These are phyloP conservation scores for Umbelopsis sp. DNA, from an alignment of 371 early-diverging fungal species.

Conservation along the genomic window DNA sequence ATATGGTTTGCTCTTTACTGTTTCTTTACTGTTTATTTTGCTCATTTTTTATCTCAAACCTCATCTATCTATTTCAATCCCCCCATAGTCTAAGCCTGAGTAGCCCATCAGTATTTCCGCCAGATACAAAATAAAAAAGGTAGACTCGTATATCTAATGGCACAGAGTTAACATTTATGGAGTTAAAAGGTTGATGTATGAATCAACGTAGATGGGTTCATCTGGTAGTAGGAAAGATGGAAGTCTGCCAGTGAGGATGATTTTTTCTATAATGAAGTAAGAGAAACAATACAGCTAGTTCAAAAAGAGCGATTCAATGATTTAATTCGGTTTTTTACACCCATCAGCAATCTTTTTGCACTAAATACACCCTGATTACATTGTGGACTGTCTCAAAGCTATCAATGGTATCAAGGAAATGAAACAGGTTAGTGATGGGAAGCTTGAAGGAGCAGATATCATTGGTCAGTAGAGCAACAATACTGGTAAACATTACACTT, in stretches of 20 bases:
- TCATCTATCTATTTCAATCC: too few relatives aligned
- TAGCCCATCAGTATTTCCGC: too few relatives aligned
- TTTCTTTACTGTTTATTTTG: too few relatives aligned
- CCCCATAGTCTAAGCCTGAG: too few relatives aligned
- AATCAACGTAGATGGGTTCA: neutral
- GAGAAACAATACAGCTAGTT: neutral
- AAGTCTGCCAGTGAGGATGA: too few relatives aligned
- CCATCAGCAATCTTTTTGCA: slow-evolving; percentile 12
- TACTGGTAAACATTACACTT: slow-evolving; percentile 28
- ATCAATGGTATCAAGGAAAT: neutral
- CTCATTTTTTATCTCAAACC: too few relatives aligned
- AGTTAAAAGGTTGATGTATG: neutral
- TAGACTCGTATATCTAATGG: neutral
- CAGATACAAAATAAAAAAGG: neutral
- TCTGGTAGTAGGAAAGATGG: slow-evolving; percentile 1
- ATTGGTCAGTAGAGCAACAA: neutral
- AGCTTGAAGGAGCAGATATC: neutral
- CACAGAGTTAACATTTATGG: neutral
- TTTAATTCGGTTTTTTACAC: neutral
- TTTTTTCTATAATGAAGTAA: too few relatives aligned
- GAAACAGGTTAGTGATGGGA: too few relatives aligned
- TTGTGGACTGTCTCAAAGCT: neutral
- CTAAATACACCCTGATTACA: slow-evolving; percentile 9
- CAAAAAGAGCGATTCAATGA: neutral
- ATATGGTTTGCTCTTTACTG: too few relatives aligned